These are phyloP conservation scores for Evernia prunastri DNA, from an alignment of 495 filamentous ascomycete genomes.

Conservation along the genomic window DNA sequence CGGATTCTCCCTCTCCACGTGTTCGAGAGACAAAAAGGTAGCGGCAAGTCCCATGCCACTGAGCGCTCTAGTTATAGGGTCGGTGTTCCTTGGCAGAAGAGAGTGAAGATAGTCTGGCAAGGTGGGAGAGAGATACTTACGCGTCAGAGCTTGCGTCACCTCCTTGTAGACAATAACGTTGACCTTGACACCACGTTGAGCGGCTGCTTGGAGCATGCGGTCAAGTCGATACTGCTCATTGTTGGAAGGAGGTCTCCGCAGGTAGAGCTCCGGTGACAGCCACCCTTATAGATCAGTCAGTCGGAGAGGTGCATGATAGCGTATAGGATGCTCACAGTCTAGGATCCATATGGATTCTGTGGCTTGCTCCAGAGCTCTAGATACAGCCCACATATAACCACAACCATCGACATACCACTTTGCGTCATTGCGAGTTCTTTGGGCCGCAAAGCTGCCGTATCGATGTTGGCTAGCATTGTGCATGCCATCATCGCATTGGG, in stretches of 20 bases:
- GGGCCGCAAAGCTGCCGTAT: slow-evolving; percentile 76
- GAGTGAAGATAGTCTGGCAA: slow-evolving; percentile 40
- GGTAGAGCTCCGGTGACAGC: slow-evolving; percentile 83
- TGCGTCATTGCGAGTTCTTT: slow-evolving; percentile 54
- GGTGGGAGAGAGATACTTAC: slow-evolving; percentile 53
- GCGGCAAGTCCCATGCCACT: slow-evolving; percentile 35
- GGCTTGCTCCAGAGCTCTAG: slow-evolving; percentile 74
- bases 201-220: slow-evolving; percentile 79
- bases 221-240: slow-evolving; percentile 86
- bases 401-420: slow-evolving; percentile 97
- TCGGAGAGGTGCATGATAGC: background rate
- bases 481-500: slow-evolving; percentile 39
- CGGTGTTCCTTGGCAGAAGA: slow-evolving; percentile 34
- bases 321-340: slow-evolving; percentile 52
- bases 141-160: slow-evolving; percentile 74
- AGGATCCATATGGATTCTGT: slow-evolving; percentile 84
- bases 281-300: slow-evolving; percentile 47
- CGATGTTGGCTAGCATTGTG: slow-evolving; percentile 52
- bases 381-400: slow-evolving; percentile 87
- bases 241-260: slow-evolving; percentile 74
- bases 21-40: slow-evolving; percentile 40
- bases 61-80: slow-evolving; percentile 31
- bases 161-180: slow-evolving; percentile 97
- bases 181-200: slow-evolving; percentile 78
- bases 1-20: slow-evolving; percentile 36